A percentile compares a stretch with the other conserved stretches of the same genome.
Evolutionary conservation across 1,284 basidiomycete species (phyloP).

Genomic region (Irpex lacteus): DNA sequence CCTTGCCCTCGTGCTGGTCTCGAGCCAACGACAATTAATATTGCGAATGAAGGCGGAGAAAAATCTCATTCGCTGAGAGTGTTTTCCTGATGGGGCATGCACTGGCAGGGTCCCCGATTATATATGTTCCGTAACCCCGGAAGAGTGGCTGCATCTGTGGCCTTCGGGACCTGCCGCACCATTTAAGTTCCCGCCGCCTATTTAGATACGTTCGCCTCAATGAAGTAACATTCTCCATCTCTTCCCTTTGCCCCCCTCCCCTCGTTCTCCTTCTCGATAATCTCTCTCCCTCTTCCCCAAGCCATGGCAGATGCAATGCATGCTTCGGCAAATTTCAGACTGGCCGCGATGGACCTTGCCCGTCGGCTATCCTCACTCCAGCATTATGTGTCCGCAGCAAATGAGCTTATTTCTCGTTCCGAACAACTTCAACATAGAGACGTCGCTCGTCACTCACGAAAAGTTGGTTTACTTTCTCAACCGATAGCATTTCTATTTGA

Average conservation of each 20-base stretch:
- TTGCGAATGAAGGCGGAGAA: neutral
- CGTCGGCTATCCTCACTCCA: constrained; percentile 14
- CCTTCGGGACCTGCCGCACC: constrained; percentile 17
- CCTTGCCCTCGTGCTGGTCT: neutral
- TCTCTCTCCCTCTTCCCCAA: constrained; percentile 6
- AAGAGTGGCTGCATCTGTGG: constrained; percentile 13
- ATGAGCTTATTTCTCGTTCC: constrained; percentile 13
- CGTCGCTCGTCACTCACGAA: constrained; percentile 14
- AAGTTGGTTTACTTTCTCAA: constrained; percentile 8
- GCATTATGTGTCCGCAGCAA: constrained; percentile 16
- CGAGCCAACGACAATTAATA: neutral
- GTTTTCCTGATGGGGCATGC: neutral
- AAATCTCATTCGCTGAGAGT: neutral
- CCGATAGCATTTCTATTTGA: neutral
- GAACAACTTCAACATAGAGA: constrained; percentile 10
- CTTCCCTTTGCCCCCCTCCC: constrained; percentile 4
- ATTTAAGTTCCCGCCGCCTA: constrained; percentile 15
- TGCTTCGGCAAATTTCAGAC: constrained; percentile 10
- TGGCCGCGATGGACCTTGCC: constrained; percentile 16
- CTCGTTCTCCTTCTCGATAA: constrained; percentile 2
- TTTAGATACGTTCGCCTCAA: constrained; percentile 21
- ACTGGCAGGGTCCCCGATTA: constrained; percentile 1
- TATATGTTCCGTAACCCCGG: constrained; percentile 17
- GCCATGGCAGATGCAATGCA: neutral
- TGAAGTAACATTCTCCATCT: constrained; percentile 6